Percentiles rank a stretch among this genome's conserved stretches.
Evolutionary conservation across 164 flowering plant genomes (phyloP).

Genomic region (Stephania cephalantha): DNA sequence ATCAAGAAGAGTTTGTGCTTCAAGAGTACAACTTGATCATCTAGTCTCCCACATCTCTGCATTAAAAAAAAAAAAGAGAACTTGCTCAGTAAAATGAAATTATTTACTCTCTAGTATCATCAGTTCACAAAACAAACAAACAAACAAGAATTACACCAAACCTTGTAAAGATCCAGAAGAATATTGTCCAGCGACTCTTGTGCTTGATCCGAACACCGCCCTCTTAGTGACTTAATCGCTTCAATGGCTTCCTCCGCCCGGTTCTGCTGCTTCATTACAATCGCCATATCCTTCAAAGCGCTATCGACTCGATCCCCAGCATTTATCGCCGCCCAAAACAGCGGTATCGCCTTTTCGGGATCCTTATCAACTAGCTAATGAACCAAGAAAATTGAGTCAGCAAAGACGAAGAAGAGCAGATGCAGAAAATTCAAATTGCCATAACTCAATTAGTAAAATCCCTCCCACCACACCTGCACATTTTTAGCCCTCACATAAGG

Average conservation of each 20-base stretch:
- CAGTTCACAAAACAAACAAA: not conserved
- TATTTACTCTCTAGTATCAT: not conserved
- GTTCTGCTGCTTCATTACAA: conserved; percentile 98
- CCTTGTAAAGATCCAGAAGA: conserved; percentile 93
- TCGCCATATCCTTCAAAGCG: conserved; percentile 98
- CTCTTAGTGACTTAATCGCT: conserved; percentile 80
- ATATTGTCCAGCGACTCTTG: conserved; percentile 97
- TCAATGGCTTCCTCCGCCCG: conserved; percentile 98
- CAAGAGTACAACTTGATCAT: conserved; percentile 79
- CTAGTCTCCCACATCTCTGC: conserved; percentile 97
- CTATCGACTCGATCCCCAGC: conserved; percentile 98
- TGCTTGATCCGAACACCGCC: conserved; percentile 85
- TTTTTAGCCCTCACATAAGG: conserved; percentile 95
- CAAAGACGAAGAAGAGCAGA: not conserved
- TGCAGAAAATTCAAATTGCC: not conserved
- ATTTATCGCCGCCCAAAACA: conserved; percentile 99
- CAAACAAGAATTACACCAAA: conserved; percentile 11
- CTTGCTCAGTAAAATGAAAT: not conserved
- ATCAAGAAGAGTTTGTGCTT: conserved; percentile 76
- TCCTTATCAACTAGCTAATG: conserved; percentile 88
- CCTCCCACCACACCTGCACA: conserved; percentile 57
- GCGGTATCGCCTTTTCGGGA: conserved; percentile 88
- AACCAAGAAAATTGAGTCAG: conserved; percentile 13
- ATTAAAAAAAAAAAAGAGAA: not conserved
- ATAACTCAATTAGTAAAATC: not conserved